Evolutionary conservation across 371 early-diverging fungal species (phyloP), one percentile per base, ranked within the genome.

Genomic region (Dichotomocladium elegans): DNA sequence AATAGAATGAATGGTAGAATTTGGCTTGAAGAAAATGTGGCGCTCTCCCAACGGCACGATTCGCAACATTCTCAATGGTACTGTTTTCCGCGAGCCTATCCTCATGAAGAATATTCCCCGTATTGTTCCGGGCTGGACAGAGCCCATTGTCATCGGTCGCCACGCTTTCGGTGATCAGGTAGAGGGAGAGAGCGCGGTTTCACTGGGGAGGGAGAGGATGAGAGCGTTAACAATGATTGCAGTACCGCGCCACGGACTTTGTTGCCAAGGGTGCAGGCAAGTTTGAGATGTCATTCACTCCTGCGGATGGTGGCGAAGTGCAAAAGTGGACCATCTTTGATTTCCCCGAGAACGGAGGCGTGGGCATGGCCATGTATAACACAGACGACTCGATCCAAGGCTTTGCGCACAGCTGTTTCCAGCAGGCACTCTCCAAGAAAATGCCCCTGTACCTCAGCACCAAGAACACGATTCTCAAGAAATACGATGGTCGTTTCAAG

Each of bases 401-500:
- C 14, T 95, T 95, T 53, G 96, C 95, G 12, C 85, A 90, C 60
- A 79, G 83, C 51, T 95, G 94, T 75, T 95, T 95, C 88, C 82
- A 90, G 78, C 79, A 93, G 68, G 94, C 95, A 22, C 67, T 95
- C 19, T 69, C 75, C 58, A 79, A 92, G 82, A 81, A 85, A 74
- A 77, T 88, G 86, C 95, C 95, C 11, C 77, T 95, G 52, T 95
- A 95, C 72, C 67, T 95, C 64, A 85, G 87, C 55, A 95, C 95
- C 61, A 95, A 95, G 80, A 94, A 94, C 75, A 95, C 95, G 14
- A 94, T 95, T 53, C 79, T 95, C 70, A 94, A 94, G 65, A 88
- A 82, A 58, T 95, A 95, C 70, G 96, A 95, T 65, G 95, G 94
- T n/a, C 85, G 92, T 56, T 95, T 94, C 89, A 93, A 94, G 85